Evolutionary conservation across 768 basidiomycete genomes (phyloP), one percentile per base, ranked within the genome.

Genomic region (Pleurotus tuber-regium): DNA sequence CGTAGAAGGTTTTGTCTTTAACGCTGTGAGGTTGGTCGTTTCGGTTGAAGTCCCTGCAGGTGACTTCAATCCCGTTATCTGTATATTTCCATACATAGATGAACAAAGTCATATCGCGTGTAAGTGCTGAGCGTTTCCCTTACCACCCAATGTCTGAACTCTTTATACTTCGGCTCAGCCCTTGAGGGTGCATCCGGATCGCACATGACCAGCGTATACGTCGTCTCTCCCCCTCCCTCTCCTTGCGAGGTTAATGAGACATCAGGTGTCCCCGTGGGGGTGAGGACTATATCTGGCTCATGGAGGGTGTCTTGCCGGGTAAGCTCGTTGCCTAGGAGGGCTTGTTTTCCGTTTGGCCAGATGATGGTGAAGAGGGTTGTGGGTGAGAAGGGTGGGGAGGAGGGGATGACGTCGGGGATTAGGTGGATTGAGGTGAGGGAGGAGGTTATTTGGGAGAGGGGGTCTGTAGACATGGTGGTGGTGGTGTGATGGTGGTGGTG

Each of bases 91-190:
- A n/a, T n/a, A n/a, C n/a, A n/a, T n/a, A n/a, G n/a, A n/a, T n/a
- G n/a, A n/a, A n/a, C n/a, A n/a, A n/a, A n/a, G n/a, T n/a, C n/a
- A n/a, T n/a, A n/a, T n/a, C n/a, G n/a, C n/a, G n/a, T n/a, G n/a
- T n/a, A n/a, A n/a, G n/a, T n/a, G n/a, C n/a, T n/a, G n/a, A 21
- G 12, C 12, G 38, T 23, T 16, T 49, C 14, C 57, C 73, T 61
- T 54, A 82, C 78, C 29, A 83, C 64, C 80, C 80, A 82, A 51
- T 83, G 82, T 39, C 80, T 70, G 69, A 78, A 83, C 54, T 81
- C 61, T 1, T 74, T 68, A 60, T 67, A 78, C 56, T 70, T 77
- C 1, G 77, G 79, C 30, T 79, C 70, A 5, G 55, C 61, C 40
- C 75, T 64, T 1, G 77, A 79, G 0, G 81, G 82, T 2, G 82